A percentile compares a stretch with the other conserved stretches of the same genome.
Conservation (phyloP, 2,329 filamentous ascomycete genomes). For the Penicillium sp. region DNA sequence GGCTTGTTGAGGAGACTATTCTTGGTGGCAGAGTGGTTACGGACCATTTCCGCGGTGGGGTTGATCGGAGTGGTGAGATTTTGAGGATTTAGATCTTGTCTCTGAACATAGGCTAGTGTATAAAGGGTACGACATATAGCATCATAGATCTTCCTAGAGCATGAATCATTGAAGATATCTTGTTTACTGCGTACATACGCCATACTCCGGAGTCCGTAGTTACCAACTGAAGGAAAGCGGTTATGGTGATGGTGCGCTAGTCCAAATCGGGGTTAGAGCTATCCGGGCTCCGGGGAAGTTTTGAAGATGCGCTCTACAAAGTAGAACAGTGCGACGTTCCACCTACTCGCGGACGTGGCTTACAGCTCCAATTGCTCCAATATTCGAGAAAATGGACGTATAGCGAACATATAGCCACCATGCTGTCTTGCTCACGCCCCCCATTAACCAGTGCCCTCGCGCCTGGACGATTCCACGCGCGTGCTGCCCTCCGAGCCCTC, state of each 20-base stretch:
- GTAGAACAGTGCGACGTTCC: neutral
- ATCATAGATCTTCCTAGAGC: neutral
- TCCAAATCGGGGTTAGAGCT: constrained; percentile 20
- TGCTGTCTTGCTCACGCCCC: constrained; percentile 29
- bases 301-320: constrained; percentile 13
- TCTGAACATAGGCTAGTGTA: neutral
- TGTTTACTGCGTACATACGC: too few relatives aligned
- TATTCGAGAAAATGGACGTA: neutral
- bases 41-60: constrained; percentile 78
- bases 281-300: constrained; percentile 20
- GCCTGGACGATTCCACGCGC: constrained; percentile 19
- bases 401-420: constrained; percentile 24
- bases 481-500: constrained; percentile 12
- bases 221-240: too few relatives aligned
- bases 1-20: constrained; percentile 80
- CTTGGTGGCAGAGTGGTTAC: constrained; percentile 81
- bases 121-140: neutral
- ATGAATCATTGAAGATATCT: neutral
- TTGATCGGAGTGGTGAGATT: constrained; percentile 69
- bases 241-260: too few relatives aligned
- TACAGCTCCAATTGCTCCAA: neutral
- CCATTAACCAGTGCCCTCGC: constrained; percentile 26
- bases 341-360: constrained; percentile 1
- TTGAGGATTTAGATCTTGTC: constrained; percentile 52
- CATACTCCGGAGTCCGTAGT: too few relatives aligned